Percentiles rank a stretch among this genome's conserved stretches.
phyloP scores from a whole-genome alignment of 257 asterid genomes.

The Jasminum sambac region DNA sequence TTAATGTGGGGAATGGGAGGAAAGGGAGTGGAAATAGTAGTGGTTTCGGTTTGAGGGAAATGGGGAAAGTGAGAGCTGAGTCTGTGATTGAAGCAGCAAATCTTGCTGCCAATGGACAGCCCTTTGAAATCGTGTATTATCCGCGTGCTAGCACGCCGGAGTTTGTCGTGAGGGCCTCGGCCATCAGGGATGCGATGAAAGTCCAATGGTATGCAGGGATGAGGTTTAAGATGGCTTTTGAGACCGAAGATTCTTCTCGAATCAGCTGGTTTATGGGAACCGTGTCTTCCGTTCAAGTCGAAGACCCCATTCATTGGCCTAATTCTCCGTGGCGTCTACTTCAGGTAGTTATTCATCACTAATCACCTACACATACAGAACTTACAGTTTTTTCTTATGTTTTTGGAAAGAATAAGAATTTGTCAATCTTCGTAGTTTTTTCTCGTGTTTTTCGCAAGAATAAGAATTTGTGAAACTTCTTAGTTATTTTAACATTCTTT shows the following conservation, averaged over 20 bases:
- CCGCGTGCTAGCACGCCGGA: conserved; percentile 78
- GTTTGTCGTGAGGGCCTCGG: conserved; percentile 67
- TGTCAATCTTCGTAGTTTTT: too few species aligned
- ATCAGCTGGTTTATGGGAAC: conserved; percentile 93
- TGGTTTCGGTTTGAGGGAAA: conserved; percentile 35
- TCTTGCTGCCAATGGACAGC: conserved; percentile 51
- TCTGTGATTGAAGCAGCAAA: conserved; percentile 55
- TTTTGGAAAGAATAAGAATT: background rate
- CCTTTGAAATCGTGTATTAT: conserved; percentile 68
- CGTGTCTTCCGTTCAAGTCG: conserved; percentile 56
- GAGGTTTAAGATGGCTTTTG: conserved; percentile 88
- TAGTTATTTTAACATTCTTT: too few species aligned
- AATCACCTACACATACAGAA: too few species aligned
- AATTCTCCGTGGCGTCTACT: conserved; percentile 90
- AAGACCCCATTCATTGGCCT: conserved; percentile 73
- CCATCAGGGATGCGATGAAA: conserved; percentile 61
- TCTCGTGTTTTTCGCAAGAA: background rate
- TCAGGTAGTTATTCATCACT: conserved; percentile 39
- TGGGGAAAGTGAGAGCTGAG: conserved; percentile 48
- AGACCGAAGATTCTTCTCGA: conserved; percentile 78
- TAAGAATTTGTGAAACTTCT: too few species aligned
- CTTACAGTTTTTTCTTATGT: background rate
- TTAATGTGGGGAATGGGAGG: conserved; percentile 29
- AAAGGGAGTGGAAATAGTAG: conserved; percentile 30
- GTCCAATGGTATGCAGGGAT: conserved; percentile 68